These are phyloP conservation scores for Dothistroma septosporum DNA, from an alignment of 2,329 filamentous ascomycete species.

Conservation along the genomic window DNA sequence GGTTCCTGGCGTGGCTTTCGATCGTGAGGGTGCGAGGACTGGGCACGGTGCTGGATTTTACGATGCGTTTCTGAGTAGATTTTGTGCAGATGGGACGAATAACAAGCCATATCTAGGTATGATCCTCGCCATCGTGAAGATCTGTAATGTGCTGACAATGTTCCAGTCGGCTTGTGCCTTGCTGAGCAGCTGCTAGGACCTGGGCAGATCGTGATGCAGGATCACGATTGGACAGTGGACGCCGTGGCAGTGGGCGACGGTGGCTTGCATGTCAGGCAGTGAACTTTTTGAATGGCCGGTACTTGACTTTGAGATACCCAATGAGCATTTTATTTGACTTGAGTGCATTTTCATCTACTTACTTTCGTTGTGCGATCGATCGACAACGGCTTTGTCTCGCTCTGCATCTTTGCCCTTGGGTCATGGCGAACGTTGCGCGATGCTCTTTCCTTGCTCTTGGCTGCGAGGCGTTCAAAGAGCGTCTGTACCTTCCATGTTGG, in stretches of 20 bases:
- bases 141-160: slow-evolving; percentile 10
- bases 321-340: slow-evolving; percentile 51
- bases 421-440: not conserved
- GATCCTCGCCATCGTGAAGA: not conserved
- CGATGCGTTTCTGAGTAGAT: slow-evolving; percentile 83
- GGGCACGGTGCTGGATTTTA: slow-evolving; percentile 98
- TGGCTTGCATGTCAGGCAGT: slow-evolving; percentile 11
- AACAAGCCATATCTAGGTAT: slow-evolving; percentile 58
- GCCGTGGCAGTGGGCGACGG: slow-evolving; percentile 44
- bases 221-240: slow-evolving; percentile 75
- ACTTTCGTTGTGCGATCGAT: slow-evolving; percentile 7
- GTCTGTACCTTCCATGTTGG: too few species aligned
- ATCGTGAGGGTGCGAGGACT: slow-evolving; percentile 67
- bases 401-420: not conserved
- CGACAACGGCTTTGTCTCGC: not conserved
- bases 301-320: slow-evolving; percentile 55
- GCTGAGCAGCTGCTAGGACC: slow-evolving; percentile 74
- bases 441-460: not conserved
- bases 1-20: slow-evolving; percentile 90
- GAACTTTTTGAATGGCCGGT: not conserved
- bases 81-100: slow-evolving; percentile 43
- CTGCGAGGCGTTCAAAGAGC: not conserved
- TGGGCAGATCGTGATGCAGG: slow-evolving; percentile 67
- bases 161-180: slow-evolving; percentile 71
- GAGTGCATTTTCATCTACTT: slow-evolving; percentile 16